Percentiles rank a stretch among this genome's conserved stretches.
These are phyloP conservation scores for Protea cynaroides DNA, from an alignment of 164 flowering plant species.

Conservation along the genomic window DNA sequence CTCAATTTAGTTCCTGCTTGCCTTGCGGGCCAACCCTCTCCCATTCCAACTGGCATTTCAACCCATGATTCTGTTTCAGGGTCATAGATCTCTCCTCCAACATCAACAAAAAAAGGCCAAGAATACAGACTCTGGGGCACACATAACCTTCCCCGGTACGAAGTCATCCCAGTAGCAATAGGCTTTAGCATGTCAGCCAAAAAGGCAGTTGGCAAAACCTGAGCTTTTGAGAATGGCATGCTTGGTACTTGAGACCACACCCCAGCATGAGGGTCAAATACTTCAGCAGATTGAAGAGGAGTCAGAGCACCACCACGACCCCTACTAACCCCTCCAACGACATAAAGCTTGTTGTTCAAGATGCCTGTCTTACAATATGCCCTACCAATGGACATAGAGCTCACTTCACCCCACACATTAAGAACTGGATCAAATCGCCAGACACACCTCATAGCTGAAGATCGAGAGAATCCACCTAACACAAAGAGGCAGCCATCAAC, in stretches of 20 bases:
- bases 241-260: conserved; percentile 69
- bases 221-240: conserved; percentile 89
- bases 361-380: conserved; percentile 34
- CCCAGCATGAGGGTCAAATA: conserved; percentile 62
- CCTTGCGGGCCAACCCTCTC: conserved; percentile 96
- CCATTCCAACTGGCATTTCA: conserved; percentile 96
- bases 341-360: conserved; percentile 31
- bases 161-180: conserved; percentile 88
- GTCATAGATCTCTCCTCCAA: conserved; percentile 84
- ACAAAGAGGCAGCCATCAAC: conserved; percentile 81
- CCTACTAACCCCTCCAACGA: conserved; percentile 75
- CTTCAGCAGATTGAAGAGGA: conserved; percentile 90
- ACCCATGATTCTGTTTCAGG: conserved; percentile 70
- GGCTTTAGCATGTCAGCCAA: conserved; percentile 82
- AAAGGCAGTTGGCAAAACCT: conserved; percentile 63
- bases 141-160: conserved; percentile 67
- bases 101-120: conserved; percentile 92
- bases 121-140: conserved; percentile 84
- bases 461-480: conserved; percentile 69
- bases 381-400: conserved; percentile 29
- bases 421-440: conserved; percentile 73
- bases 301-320: conserved; percentile 53
- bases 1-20: conserved; percentile 90
- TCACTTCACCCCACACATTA: conserved; percentile 63
- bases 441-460: conserved; percentile 59